A percentile compares a stretch with the other conserved stretches of the same genome.
phyloP scores from a whole-genome alignment of 176 grass and related monocot genomes.

The Hsuehochloa calcarea region DNA sequence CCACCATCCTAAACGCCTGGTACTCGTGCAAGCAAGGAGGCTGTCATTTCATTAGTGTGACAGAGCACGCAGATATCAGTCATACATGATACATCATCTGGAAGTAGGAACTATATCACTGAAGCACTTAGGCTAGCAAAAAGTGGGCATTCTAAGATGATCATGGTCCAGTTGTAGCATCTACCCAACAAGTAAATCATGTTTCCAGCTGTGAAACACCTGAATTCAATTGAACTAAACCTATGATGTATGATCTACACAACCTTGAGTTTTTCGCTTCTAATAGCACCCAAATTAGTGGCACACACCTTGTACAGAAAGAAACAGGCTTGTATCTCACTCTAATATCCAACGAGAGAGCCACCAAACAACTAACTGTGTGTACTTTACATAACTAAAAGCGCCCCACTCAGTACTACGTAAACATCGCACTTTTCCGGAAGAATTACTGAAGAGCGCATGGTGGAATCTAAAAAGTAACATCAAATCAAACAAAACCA shows the following conservation, averaged over 20 bases:
- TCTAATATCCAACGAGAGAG: conserved; percentile 32
- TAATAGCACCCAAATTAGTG: not conserved
- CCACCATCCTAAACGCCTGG: conserved; percentile 42
- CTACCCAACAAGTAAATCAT: not conserved
- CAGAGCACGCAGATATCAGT: not conserved
- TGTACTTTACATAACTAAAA: conserved; percentile 37
- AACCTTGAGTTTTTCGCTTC: conserved; percentile 1
- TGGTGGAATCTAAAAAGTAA: conserved; percentile 32
- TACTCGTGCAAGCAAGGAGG: conserved; percentile 7
- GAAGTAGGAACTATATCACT: not conserved
- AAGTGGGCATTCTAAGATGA: not conserved
- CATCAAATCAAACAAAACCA: conserved; percentile 22
- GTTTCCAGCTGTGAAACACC: not conserved
- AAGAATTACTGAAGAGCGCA: conserved; percentile 7
- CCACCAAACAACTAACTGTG: conserved; percentile 29
- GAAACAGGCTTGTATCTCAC: conserved; percentile 38
- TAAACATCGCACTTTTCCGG: conserved; percentile 22
- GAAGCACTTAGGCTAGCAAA: not conserved
- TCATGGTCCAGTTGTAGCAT: not conserved
- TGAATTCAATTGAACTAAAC: not conserved
- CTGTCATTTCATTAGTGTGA: conserved; percentile 1
- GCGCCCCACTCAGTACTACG: not conserved
- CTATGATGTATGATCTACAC: not conserved
- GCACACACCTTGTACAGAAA: not conserved
- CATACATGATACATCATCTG: not conserved